Base-by-base conservation (phyloP, 2,329 filamentous ascomycete genomes). In the Talaromyces sp. region DNA sequence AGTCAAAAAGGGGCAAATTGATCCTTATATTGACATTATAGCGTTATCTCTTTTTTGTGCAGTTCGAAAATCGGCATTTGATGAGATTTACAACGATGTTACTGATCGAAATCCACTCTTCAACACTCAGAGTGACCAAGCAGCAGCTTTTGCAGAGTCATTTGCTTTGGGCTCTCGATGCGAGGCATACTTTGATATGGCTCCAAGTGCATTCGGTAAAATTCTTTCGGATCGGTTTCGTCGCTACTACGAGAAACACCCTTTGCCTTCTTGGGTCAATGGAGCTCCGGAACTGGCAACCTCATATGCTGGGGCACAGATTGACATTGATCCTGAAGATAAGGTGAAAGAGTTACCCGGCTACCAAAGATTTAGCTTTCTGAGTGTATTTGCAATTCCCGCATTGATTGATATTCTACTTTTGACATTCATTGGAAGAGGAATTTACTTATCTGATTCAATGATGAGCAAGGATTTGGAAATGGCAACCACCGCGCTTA, bases 101-200 rank as follows among this genome's bases (percentile, higher is more conserved):
- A 84, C 82, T 0, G 85, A 87, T 66, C 77, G 84, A 8, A 86
- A 86, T 65, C 85, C 84, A 0, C 73, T 86, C 10, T 85, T 86
- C 70, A 83, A 86, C 58, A 78, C 81, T 21, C 84, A 86, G 59
- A 77, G 84, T 1, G 85, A 87, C 60, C 85, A 88, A 69, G 84
- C 85, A 14, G 85, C 84, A 32, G 84, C 84, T 7, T 87, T 87
- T 65, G 81, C 85, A 0, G 85, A 87, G 67, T 80, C 86, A 0
- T 87, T 86, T 71, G 85, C 84, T 0, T 74, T 87, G 1, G 85
- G 85, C 1, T 87, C 85, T 3, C 82, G 84, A 58, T 88, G 85
- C 66, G 84, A 86, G 62, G 78, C 81, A 0, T 87, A 86, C 66
- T 86, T 87, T 61, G 84, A 84, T 61, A 79, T 87, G 55, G 67